Percentiles rank a stretch among this genome's conserved stretches.
These are phyloP conservation scores for Trametopsis cervina DNA, from an alignment of 768 basidiomycete species.

Conservation along the genomic window DNA sequence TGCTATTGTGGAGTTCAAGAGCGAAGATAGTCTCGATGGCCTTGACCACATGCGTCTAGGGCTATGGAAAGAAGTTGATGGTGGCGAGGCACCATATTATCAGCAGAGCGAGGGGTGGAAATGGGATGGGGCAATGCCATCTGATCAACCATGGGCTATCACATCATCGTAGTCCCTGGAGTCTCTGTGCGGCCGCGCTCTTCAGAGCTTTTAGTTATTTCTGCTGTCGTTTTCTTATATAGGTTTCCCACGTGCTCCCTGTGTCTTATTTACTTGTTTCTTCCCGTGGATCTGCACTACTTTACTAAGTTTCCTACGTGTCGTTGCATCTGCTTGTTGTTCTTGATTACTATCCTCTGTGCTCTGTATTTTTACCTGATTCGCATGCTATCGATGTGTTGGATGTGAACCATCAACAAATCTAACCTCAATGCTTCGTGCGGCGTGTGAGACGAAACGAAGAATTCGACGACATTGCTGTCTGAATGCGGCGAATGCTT, in stretches of 20 bases:
- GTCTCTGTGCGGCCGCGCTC: neutral
- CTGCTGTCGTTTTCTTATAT: constrained; percentile 25
- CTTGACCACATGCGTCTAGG: constrained; percentile 51
- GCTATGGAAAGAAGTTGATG: constrained; percentile 64
- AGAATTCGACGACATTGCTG: too few relatives aligned
- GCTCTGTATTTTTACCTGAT: constrained; percentile 25
- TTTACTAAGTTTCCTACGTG: neutral
- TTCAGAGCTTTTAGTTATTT: constrained; percentile 18
- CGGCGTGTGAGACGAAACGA: too few relatives aligned
- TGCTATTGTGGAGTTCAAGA: constrained; percentile 32
- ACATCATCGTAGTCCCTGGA: constrained; percentile 39
- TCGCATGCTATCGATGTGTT: constrained; percentile 22
- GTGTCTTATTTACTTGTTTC: constrained; percentile 20
- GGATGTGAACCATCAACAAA: too few relatives aligned
- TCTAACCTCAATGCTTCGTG: too few relatives aligned
- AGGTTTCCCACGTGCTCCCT: constrained; percentile 11
- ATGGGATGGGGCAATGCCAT: constrained; percentile 63
- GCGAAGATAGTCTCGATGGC: constrained; percentile 37
- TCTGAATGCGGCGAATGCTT: too few relatives aligned
- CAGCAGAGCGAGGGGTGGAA: constrained; percentile 46
- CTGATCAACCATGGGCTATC: constrained; percentile 72
- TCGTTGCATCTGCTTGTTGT: neutral
- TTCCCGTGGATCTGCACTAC: neutral
- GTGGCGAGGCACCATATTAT: constrained; percentile 69
- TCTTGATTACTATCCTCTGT: constrained; percentile 9